These are phyloP conservation scores for Solanum stenotomum DNA, from an alignment of 257 asterid genomes.

Conservation along the genomic window DNA sequence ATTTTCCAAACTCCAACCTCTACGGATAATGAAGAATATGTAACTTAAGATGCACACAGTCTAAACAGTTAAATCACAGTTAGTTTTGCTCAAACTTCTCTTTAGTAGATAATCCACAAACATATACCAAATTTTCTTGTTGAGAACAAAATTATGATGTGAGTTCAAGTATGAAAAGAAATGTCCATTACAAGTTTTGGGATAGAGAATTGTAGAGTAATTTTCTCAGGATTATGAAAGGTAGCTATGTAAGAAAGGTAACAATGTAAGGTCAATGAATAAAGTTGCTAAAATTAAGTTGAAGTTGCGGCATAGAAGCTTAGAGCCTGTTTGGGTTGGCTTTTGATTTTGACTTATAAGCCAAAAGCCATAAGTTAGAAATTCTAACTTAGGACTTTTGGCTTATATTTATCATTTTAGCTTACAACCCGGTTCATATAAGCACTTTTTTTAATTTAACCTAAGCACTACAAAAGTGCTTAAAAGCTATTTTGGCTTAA, in stretches of 20 bases:
- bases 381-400: neutral
- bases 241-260: neutral
- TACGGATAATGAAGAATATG: neutral
- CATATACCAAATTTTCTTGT: neutral
- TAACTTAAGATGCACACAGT: neutral
- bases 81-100: neutral
- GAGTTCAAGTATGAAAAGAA: neutral
- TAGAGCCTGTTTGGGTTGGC: neutral
- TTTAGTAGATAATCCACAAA: neutral
- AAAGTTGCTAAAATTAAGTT: neutral
- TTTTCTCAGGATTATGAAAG: neutral
- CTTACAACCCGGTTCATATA: neutral
- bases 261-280: neutral
- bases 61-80: neutral
- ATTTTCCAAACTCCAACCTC: neutral
- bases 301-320: neutral
- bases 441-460: neutral
- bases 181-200: neutral
- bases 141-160: neutral
- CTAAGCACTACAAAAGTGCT: neutral
- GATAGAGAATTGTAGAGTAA: neutral
- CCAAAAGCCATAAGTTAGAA: neutral
- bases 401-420: too few relatives aligned
- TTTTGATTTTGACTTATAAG: neutral
- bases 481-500: neutral